Percentiles rank a stretch among this genome's conserved stretches.
These are phyloP conservation scores for Eucalyptus cloeziana DNA, from an alignment of 345 rosid genomes.

Conservation along the genomic window DNA sequence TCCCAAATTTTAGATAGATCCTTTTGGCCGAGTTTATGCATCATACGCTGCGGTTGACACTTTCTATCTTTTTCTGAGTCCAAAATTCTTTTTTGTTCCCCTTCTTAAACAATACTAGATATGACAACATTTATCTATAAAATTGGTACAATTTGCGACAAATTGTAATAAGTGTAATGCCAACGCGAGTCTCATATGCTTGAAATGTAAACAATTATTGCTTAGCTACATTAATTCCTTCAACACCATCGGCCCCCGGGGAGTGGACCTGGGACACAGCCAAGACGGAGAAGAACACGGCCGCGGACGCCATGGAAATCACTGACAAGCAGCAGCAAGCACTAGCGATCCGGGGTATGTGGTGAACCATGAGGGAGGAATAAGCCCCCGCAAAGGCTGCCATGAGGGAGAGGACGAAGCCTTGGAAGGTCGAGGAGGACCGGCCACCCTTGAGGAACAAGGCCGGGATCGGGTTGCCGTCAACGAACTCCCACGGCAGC, in stretches of 20 bases:
- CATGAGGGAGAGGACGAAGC: not conserved
- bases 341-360: not conserved
- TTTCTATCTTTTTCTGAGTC: not conserved
- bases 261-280: not conserved
- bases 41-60: not conserved
- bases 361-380: not conserved
- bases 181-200: not conserved
- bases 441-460: not conserved
- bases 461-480: not conserved
- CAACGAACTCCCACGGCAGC: not conserved
- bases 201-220: not conserved
- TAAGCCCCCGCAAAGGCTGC: not conserved
- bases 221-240: not conserved
- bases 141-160: not conserved
- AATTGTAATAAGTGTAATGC: not conserved
- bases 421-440: not conserved
- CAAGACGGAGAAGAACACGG: not conserved
- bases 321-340: not conserved
- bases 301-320: not conserved
- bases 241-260: not conserved
- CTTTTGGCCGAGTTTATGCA: not conserved
- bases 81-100: not conserved
- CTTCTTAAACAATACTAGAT: not conserved
- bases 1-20: not conserved
- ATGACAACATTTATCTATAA: not conserved